Evolutionary conservation across 2,329 filamentous ascomycete species (phyloP), one percentile per base, ranked within the genome.

Genomic region (Pseudogymnoascus verrucosus): DNA sequence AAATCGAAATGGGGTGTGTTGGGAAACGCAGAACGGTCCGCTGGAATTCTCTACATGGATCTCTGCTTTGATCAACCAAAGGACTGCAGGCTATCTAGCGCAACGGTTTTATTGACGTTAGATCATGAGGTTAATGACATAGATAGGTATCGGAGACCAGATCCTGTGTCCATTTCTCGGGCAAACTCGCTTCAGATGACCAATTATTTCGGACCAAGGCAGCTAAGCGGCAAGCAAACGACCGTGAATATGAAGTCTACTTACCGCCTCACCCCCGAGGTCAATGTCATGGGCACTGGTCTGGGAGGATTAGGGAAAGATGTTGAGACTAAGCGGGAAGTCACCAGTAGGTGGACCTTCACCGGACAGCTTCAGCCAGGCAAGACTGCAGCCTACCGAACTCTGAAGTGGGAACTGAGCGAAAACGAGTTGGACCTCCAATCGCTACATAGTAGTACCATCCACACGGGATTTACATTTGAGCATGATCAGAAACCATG

Each of bases 121-220:
- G 36, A 63, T 14, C 26, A 64, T 16, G 31, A 19, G 40, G 23
- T 44, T 44, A 19, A 19, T 44, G 19, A 5, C 5, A 10, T 23
- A 6, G 40, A 44, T 19, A 23, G 14, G 19, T 7, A 44, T 44
- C 19, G 40, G 19, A 44, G 19, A 23, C 19, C 7, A 44, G 19
- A 44, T 19, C 19, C 19, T 44, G 40, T 7, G 4, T 37, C 8
- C 54, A 16, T 19, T 12, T 11, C 12, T 19, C 10, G 34, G 42
- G n/a, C 5, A 16, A 54, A 42, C 37, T 42, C 51, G 10, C 60
- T 65, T 16, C 62, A 67, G 31, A 62, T 69, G 16, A 69, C 65
- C 16, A 64, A 69, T 26, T 64, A 65, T 40, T 69, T 65, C 59
- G 68, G 68, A 5, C 68, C 68, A 4, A 68, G 67, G 36, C 37